phyloP scores from a whole-genome alignment of 2,329 filamentous ascomycete species.

The Fusarium virguliforme region DNA sequence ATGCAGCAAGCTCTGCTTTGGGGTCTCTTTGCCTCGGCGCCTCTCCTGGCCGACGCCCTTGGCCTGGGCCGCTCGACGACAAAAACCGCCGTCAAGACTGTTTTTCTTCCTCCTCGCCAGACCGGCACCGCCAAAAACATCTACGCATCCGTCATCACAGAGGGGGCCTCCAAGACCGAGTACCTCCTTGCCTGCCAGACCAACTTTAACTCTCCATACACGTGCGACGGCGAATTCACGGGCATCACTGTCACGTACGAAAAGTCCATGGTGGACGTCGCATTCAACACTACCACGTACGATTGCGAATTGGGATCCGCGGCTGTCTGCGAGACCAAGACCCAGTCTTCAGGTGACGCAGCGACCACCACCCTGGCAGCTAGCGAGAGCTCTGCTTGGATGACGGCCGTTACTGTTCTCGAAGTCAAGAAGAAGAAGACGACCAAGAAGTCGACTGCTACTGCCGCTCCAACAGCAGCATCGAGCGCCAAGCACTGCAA shows the following conservation, averaged over 20 bases:
- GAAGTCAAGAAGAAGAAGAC: conserved; percentile 25
- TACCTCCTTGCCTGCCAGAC: conserved; percentile 49
- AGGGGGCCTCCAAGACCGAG: conserved; percentile 38
- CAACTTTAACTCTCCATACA: conserved; percentile 36
- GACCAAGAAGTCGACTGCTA: conserved; percentile 1
- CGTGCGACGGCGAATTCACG: conserved; percentile 43
- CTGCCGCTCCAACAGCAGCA: neutral
- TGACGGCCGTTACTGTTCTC: conserved; percentile 44
- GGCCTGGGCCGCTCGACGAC: conserved; percentile 23
- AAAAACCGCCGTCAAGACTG: conserved; percentile 25
- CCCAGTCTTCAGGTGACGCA: neutral
- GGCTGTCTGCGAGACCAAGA: conserved; percentile 39
- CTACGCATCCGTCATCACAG: conserved; percentile 48
- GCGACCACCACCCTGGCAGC: conserved; percentile 34
- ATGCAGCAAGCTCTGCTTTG: conserved; percentile 11
- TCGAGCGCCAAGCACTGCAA: conserved; percentile 25
- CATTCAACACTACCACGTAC: conserved; percentile 40
- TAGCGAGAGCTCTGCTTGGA: conserved; percentile 36
- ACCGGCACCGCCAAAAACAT: conserved; percentile 44
- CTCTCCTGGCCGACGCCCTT: conserved; percentile 17
- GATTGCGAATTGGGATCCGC: conserved; percentile 33
- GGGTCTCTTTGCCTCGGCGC: conserved; percentile 9
- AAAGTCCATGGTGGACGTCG: conserved; percentile 30
- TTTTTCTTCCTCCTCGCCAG: conserved; percentile 37
- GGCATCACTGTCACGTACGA: conserved; percentile 45